Percentiles rank a stretch among this genome's conserved stretches.
phyloP scores from a whole-genome alignment of 306 rosid species.

The Nissolia schottii region DNA sequence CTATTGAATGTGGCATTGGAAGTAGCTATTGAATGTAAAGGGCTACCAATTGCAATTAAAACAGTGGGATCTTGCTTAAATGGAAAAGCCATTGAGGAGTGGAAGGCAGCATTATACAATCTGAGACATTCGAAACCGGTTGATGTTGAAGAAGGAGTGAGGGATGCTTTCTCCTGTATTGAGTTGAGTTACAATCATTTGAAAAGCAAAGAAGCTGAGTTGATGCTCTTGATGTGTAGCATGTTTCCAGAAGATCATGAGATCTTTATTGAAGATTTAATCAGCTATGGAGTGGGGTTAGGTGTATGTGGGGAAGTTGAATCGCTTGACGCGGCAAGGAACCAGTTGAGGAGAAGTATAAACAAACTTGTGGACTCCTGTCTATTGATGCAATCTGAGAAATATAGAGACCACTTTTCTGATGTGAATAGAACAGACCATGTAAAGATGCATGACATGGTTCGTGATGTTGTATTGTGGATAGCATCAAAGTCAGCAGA shows the following conservation, averaged over 20 bases:
- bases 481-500: neutral
- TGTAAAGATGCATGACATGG: conserved; percentile 26
- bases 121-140: neutral
- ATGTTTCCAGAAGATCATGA: conserved; percentile 12
- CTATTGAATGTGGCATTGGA: neutral
- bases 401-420: neutral
- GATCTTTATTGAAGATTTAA: neutral
- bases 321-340: neutral
- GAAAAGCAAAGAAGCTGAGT: neutral
- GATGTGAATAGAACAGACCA: neutral
- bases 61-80: conserved; percentile 10
- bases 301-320: neutral
- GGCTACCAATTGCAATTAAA: neutral
- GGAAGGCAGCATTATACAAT: neutral
- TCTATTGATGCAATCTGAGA: neutral
- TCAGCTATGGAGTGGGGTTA: neutral
- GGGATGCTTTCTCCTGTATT: neutral
- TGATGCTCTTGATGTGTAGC: neutral
- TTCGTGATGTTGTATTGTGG: conserved; percentile 20
- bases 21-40: conserved; percentile 15
- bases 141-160: neutral
- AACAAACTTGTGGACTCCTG: neutral
- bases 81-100: neutral
- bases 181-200: neutral
- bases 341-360: neutral